A percentile compares a stretch with the other conserved stretches of the same genome.
Conservation (phyloP, 2,329 filamentous ascomycete species). For the Daldinia sp. region DNA sequence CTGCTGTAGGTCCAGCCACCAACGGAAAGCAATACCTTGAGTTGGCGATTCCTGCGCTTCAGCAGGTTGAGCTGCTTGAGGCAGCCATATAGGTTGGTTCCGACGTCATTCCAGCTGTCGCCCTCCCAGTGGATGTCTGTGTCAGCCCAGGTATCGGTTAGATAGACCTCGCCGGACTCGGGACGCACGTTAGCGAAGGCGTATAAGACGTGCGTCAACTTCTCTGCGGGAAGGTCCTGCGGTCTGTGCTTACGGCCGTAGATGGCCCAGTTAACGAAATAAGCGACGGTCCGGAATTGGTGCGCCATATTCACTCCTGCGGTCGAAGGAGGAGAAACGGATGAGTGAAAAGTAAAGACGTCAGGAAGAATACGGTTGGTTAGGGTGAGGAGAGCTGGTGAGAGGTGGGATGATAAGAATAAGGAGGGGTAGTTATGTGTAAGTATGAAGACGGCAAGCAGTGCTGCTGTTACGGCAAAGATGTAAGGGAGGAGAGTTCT, state of each 20-base stretch:
- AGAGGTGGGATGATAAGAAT: constrained; percentile 17
- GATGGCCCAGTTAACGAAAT: constrained; percentile 86
- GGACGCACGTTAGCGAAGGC: constrained; percentile 87
- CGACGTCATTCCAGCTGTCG: constrained; percentile 77
- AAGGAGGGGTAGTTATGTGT: constrained; percentile 40
- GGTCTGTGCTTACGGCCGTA: constrained; percentile 89
- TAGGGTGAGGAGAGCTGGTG: constrained; percentile 12
- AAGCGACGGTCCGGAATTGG: constrained; percentile 74
- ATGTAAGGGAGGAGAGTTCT: constrained; percentile 33
- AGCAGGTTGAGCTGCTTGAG: constrained; percentile 88
- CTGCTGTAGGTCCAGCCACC: constrained; percentile 93
- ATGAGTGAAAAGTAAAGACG: constrained; percentile 13
- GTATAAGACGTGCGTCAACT: constrained; percentile 90
- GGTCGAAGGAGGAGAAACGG: constrained; percentile 3
- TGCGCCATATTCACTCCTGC: constrained; percentile 54
- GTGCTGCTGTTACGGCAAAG: constrained; percentile 39
- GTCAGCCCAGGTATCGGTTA: constrained; percentile 74
- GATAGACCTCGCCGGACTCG: constrained; percentile 82
- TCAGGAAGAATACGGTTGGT: constrained; percentile 19
- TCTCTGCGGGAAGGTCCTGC: constrained; percentile 82
- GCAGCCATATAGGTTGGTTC: constrained; percentile 88
- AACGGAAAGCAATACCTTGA: constrained; percentile 88
- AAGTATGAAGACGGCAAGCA: constrained; percentile 42
- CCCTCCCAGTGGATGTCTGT: constrained; percentile 79
- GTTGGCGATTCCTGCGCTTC: constrained; percentile 82